Evolutionary conservation across 2,329 filamentous ascomycete species (phyloP).

Genomic region (Fusarium veterinarium): DNA sequence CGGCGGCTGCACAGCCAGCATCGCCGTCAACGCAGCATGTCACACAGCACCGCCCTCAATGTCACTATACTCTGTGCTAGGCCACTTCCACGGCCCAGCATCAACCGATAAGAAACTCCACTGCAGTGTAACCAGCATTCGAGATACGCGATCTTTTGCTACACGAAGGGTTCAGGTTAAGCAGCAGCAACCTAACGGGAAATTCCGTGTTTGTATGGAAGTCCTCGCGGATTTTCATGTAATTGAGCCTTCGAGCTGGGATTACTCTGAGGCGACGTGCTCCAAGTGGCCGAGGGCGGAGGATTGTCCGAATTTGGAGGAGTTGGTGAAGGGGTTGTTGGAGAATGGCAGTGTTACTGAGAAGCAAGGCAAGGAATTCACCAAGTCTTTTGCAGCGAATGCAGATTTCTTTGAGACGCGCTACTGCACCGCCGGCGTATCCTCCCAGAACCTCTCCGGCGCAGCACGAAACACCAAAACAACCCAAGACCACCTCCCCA

Average conservation of each 20-base stretch:
- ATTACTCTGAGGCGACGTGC: slow-evolving; percentile 53
- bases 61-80: slow-evolving; percentile 58
- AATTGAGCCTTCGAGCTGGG: slow-evolving; percentile 51
- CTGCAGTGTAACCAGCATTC: slow-evolving; percentile 51
- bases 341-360: slow-evolving; percentile 41
- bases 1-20: slow-evolving; percentile 56
- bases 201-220: slow-evolving; percentile 54
- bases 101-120: slow-evolving; percentile 52
- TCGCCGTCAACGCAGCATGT: slow-evolving; percentile 56
- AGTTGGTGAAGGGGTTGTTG: slow-evolving; percentile 26
- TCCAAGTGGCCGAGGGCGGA: slow-evolving; percentile 46
- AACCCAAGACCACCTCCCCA: slow-evolving; percentile 43
- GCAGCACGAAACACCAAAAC: slow-evolving; percentile 55
- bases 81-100: slow-evolving; percentile 60
- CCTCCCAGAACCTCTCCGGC: slow-evolving; percentile 57
- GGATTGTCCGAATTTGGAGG: slow-evolving; percentile 34
- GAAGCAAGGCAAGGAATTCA: slow-evolving; percentile 38
- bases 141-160: slow-evolving; percentile 60
- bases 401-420: slow-evolving; percentile 50
- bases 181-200: slow-evolving; percentile 53
- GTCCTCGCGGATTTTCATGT: slow-evolving; percentile 60
- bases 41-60: slow-evolving; percentile 51
- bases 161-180: slow-evolving; percentile 59
- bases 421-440: slow-evolving; percentile 54
- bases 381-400: slow-evolving; percentile 46